Evolutionary conservation across 768 basidiomycete genomes (phyloP).

Genomic region (Tricholoma bakamatsutake): DNA sequence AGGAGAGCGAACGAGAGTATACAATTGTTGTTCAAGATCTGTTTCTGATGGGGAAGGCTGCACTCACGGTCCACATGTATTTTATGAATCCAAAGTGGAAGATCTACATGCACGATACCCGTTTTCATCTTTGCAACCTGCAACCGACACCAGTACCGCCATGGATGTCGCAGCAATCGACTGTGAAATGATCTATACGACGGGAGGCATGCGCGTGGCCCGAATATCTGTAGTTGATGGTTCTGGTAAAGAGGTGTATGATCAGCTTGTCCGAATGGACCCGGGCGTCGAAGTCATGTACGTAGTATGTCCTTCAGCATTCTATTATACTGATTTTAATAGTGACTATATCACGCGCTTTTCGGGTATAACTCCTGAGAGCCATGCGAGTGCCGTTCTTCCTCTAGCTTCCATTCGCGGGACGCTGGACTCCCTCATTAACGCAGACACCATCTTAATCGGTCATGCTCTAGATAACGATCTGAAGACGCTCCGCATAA

Average conservation of each 20-base stretch:
- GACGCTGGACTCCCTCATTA: constrained; percentile 67
- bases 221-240: constrained; percentile 87
- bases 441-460: constrained; percentile 77
- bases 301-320: constrained; percentile 39
- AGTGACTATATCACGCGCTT: constrained; percentile 93
- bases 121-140: constrained; percentile 47
- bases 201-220: constrained; percentile 86
- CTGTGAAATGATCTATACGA: constrained; percentile 97
- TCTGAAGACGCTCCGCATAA: constrained; percentile 79
- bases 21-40: constrained; percentile 72
- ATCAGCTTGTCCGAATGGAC: constrained; percentile 78
- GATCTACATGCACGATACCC: constrained; percentile 70
- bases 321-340: not conserved
- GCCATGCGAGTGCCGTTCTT: constrained; percentile 54
- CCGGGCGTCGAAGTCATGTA: constrained; percentile 75
- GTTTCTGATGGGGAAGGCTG: constrained; percentile 63
- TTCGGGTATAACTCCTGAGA: constrained; percentile 68
- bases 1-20: constrained; percentile 68
- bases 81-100: constrained; percentile 66
- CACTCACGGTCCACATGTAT: constrained; percentile 80
- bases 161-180: constrained; percentile 86
- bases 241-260: constrained; percentile 66
- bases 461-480: constrained; percentile 95
- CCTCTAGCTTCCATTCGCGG: constrained; percentile 62
- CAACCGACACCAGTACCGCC: constrained; percentile 23